These are phyloP conservation scores for Tricholoma furcatifolium DNA, from an alignment of 768 basidiomycete genomes.

Conservation along the genomic window DNA sequence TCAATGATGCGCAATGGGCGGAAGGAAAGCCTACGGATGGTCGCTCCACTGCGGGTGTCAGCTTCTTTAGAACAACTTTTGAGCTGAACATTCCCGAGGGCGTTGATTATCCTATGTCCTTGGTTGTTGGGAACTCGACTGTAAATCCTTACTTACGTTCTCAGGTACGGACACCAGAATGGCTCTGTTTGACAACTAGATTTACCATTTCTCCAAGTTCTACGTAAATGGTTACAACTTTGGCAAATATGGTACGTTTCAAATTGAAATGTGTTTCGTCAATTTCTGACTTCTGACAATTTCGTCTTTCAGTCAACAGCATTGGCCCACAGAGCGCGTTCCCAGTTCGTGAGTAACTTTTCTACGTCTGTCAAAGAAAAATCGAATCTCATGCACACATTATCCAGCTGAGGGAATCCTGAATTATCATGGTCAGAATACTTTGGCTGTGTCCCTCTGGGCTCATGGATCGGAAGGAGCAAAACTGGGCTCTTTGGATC, in stretches of 20 bases:
- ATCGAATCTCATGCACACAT: neutral
- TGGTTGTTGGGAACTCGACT: constrained; percentile 44
- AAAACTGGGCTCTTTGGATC: constrained; percentile 35
- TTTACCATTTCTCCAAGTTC: constrained; percentile 19
- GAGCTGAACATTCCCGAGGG: constrained; percentile 41
- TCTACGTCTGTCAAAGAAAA: neutral
- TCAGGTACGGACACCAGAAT: constrained; percentile 25
- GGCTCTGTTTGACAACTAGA: neutral
- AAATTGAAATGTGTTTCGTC: neutral
- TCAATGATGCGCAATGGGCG: constrained; percentile 47
- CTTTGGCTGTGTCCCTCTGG: constrained; percentile 49
- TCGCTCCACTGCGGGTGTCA: constrained; percentile 41
- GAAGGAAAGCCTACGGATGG: constrained; percentile 39
- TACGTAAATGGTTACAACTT: constrained; percentile 47
- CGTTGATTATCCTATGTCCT: constrained; percentile 47
- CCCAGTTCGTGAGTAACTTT: constrained; percentile 38
- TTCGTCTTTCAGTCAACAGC: constrained; percentile 32
- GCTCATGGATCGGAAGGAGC: constrained; percentile 39
- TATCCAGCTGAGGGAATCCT: constrained; percentile 46
- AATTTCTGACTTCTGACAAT: neutral
- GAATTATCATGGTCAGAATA: constrained; percentile 46
- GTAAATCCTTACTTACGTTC: constrained; percentile 42
- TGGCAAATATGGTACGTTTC: constrained; percentile 38
- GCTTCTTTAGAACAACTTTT: constrained; percentile 46
- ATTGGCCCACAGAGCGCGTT: constrained; percentile 42